A percentile compares a stretch with the other conserved stretches of the same genome.
These are phyloP conservation scores for Cetraspora pellucida DNA, from an alignment of 192 early-diverging fungal species.

Conservation along the genomic window DNA sequence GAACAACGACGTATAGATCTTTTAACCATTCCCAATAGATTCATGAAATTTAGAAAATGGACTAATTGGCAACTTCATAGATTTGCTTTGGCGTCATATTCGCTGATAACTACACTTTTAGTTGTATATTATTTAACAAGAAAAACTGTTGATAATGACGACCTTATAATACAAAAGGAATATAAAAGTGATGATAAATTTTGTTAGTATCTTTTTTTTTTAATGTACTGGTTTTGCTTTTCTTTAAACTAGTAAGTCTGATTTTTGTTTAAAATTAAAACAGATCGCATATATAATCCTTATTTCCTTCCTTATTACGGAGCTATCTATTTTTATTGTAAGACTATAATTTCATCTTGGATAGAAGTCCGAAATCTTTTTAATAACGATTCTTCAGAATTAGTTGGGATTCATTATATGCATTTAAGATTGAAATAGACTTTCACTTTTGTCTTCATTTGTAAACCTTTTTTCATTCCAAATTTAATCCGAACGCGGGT, in stretches of 20 bases:
- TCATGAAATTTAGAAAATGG: conserved; percentile 30
- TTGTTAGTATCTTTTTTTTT: conserved; percentile 19
- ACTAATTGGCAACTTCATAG: conserved; percentile 7
- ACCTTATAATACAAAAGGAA: neutral
- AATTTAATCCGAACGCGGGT: too few species aligned
- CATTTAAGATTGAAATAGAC: neutral
- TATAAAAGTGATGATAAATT: conserved; percentile 8
- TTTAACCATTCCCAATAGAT: conserved; percentile 27
- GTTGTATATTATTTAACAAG: conserved; percentile 16
- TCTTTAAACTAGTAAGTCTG: neutral
- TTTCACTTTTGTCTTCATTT: too few species aligned
- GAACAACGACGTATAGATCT: conserved; percentile 21
- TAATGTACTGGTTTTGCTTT: neutral
- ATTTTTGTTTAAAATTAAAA: neutral
- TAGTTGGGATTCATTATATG: conserved; percentile 13
- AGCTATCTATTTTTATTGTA: conserved; percentile 27
- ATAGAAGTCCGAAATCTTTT: conserved; percentile 2
- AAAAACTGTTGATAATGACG: conserved; percentile 18
- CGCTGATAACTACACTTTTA: conserved; percentile 13
- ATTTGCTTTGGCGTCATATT: neutral
- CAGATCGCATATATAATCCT: conserved; percentile 23
- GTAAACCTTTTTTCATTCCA: too few species aligned
- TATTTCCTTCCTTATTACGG: conserved; percentile 26
- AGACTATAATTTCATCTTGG: neutral
- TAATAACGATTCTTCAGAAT: neutral